These are phyloP conservation scores for Globisporangium alternatum DNA, from an alignment of 352 stramenopile genomes.

Conservation along the genomic window DNA sequence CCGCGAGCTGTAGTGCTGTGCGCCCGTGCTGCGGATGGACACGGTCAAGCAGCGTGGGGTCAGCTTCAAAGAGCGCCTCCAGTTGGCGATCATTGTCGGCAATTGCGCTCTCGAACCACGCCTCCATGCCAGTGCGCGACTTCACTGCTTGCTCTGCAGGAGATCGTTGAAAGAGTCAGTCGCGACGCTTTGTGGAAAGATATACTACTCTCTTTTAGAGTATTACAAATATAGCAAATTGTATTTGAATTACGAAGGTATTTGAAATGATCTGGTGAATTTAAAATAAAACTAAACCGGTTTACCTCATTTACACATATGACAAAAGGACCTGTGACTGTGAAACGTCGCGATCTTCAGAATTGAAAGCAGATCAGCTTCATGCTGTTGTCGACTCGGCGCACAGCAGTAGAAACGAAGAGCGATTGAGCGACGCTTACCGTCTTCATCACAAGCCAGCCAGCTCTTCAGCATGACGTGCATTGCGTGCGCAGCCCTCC, in stretches of 20 bases:
- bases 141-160: background rate
- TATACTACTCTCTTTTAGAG: background rate
- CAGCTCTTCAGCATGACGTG: background rate
- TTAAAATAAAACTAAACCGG: background rate
- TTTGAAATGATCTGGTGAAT: background rate
- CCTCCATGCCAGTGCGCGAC: background rate
- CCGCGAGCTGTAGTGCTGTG: conserved; percentile 20
- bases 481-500: background rate
- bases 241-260: no score
- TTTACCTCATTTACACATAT: background rate
- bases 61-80: background rate
- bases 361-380: background rate
- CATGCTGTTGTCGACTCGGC: background rate
- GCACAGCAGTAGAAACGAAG: background rate
- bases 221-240: background rate
- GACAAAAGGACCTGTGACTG: no score
- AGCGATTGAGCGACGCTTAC: background rate
- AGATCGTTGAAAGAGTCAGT: background rate
- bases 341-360: background rate
- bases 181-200: background rate
- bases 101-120: background rate
- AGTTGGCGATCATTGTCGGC: background rate
- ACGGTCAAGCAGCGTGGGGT: conserved; percentile 4
- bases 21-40: conserved; percentile 10
- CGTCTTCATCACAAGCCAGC: background rate